These are phyloP conservation scores for Leccinum pachyderme DNA, from an alignment of 1,284 basidiomycete genomes.

Conservation along the genomic window DNA sequence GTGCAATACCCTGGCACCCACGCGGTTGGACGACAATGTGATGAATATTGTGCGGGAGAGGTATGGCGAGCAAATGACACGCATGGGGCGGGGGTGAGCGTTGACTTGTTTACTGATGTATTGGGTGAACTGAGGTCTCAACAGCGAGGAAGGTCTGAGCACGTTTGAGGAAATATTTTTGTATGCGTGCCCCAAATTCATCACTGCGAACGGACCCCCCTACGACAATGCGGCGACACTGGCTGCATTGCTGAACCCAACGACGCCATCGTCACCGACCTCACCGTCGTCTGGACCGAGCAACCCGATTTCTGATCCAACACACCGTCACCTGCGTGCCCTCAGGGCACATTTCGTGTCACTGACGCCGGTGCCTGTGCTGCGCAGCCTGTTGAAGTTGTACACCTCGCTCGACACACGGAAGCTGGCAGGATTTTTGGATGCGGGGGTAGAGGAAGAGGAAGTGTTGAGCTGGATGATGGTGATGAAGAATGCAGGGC, in stretches of 20 bases:
- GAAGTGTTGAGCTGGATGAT: constrained; percentile 96
- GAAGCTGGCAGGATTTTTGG: constrained; percentile 90
- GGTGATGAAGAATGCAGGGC: constrained; percentile 89
- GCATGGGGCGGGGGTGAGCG: constrained; percentile 78
- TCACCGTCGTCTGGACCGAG: constrained; percentile 18
- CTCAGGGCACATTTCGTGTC: constrained; percentile 69
- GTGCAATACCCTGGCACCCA: constrained; percentile 89
- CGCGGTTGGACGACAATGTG: constrained; percentile 91
- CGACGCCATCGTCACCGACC: constrained; percentile 31
- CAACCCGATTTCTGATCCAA: constrained; percentile 59
- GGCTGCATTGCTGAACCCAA: constrained; percentile 47
- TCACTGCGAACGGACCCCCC: constrained; percentile 89
- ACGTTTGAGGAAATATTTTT: constrained; percentile 95
- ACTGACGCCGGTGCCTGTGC: constrained; percentile 79
- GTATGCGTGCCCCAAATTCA: constrained; percentile 95
- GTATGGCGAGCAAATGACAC: constrained; percentile 86
- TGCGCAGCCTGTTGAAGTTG: constrained; percentile 91
- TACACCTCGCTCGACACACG: constrained; percentile 92
- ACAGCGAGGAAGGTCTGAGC: constrained; percentile 70
- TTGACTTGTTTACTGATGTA: not conserved
- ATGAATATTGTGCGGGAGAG: constrained; percentile 91
- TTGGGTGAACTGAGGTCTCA: constrained; percentile 1
- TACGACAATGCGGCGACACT: constrained; percentile 83
- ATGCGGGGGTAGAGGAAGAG: constrained; percentile 77
- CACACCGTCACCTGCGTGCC: constrained; percentile 72